Base-by-base conservation (phyloP, 345 rosid genomes). In the Raphanus raphanistrum region DNA sequence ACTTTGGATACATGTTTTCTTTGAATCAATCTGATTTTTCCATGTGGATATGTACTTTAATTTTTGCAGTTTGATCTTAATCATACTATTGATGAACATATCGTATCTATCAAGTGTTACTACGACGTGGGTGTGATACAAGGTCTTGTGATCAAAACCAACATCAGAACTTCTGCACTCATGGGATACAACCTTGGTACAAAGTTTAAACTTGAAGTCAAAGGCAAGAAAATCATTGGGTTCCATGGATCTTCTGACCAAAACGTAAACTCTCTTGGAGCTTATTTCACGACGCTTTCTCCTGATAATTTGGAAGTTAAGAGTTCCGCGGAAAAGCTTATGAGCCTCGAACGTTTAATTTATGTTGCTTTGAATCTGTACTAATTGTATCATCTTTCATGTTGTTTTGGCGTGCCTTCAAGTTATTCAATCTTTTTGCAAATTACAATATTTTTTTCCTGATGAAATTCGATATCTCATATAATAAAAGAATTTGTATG, bases 81-180 rank as follows among this genome's bases (percentile, higher is more conserved):
- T 54, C 70, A 73, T 52, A 73, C 21, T 0, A 4, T 10, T 12
- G 72, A 75, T 58, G 73, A 75, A 48, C 67, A 75, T 67, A 55
- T 75, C 8, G 5, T 31, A 57, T 75, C 31, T 16, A 15, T 75
- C 1, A 75, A 25, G 11, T 55, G 79, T 68, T 75, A 66, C 55
- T 48, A n/a, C 33, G 73, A 68, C 11, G 66, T 57, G n/a, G 78
- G 63, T 33, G 63, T 8, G n/a, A 64, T 77, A 15, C 69, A 48
- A 64, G 75, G 76, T 28, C 76, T 77, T 71, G 38, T 8, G 71
- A 33, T 71, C 66, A 71, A 77, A 71, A 77, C 76, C 57, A 77
- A 77, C 26, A 33, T 45, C 3, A 77, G 66, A 12, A 55, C 26
- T 41, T 77, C 75, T 28, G 59, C 76, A 63, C 4, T 17, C 43